Base-by-base conservation (phyloP, 1,284 basidiomycete genomes). In the Cutaneotrichosporon spelunceum region DNA sequence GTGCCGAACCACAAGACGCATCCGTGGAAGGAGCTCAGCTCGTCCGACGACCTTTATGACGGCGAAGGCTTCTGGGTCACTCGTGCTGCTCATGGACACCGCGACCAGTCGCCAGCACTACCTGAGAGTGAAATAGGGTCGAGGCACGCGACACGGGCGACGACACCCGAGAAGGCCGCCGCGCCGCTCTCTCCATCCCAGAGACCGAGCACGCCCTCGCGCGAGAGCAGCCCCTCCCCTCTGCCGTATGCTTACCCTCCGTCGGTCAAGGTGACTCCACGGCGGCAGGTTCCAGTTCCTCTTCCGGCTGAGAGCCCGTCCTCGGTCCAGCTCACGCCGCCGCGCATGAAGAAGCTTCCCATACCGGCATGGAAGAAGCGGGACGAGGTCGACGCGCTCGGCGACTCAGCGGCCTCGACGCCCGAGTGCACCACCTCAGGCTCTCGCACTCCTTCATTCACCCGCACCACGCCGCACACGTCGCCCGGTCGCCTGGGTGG, bases 321-420 rank as follows among this genome's bases (percentile, higher is more conserved):
- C 23, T 27, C 21, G 23, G 26, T 27, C 13, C 27, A 26, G 19
- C 8, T 27, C 26, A 29, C 26, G 26, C 48, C 26, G 26, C 48
- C 16, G 19, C 48, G 27, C 39, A 42, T 42, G 39, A 42, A 42
- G 39, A 21, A 42, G 39, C 39, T 42, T 16, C 26, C 48, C 2
- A 50, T 14, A 16, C 26, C 26, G 23, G 24, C 45, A 11, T 26
- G 24, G 45, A 26, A 13, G 19, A 10, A 30, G 48, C 26, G 48
- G 27, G 48, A 50, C 48, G 48, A 50, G 48, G 48, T 50, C 27
- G 48, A 50, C 48, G 48, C 48, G 26, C 48, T 50, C 19, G 48
- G 26, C 27, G 48, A n/a, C 2, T 4, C 19, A 4, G 6, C n/a
- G 21, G 1, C 23, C 26, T 16, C 24, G 16, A 30, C 27, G 27